A percentile compares a stretch with the other conserved stretches of the same genome.
These are phyloP conservation scores for Graphilbum fragrans DNA, from an alignment of 2,329 filamentous ascomycete species.

Conservation along the genomic window DNA sequence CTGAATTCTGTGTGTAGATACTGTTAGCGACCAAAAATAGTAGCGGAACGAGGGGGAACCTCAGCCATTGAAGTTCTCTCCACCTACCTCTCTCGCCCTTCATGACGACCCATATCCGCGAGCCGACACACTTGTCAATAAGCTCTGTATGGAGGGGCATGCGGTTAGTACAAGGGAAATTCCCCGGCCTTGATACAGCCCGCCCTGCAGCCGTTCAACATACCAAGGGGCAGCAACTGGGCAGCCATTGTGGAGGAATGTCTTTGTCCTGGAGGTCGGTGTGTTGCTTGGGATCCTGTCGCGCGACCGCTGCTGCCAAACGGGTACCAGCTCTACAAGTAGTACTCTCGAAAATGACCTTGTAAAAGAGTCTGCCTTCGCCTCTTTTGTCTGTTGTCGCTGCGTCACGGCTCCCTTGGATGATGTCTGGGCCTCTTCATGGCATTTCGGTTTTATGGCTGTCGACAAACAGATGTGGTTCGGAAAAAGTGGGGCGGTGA, in stretches of 20 bases:
- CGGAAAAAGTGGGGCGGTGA: not conserved
- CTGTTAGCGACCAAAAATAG: slow-evolving; percentile 1
- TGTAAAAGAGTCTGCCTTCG: too few relatives aligned
- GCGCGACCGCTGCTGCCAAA: too few relatives aligned
- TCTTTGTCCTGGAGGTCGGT: not conserved
- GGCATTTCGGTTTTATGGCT: not conserved
- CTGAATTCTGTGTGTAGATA: slow-evolving; percentile 61
- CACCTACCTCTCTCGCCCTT: slow-evolving; percentile 87
- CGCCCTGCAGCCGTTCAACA: too few relatives aligned
- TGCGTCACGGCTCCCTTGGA: not conserved
- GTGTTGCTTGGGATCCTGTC: too few relatives aligned
- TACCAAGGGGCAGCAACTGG: not conserved
- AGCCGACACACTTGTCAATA: slow-evolving; percentile 98
- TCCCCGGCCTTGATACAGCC: too few relatives aligned
- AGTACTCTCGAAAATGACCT: too few relatives aligned
- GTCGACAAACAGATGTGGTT: not conserved
- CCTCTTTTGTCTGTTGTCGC: not conserved
- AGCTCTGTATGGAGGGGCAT: slow-evolving; percentile 66
- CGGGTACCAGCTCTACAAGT: too few relatives aligned
- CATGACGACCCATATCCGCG: slow-evolving; percentile 98
- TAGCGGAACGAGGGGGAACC: too few relatives aligned
- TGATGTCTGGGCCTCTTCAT: not conserved
- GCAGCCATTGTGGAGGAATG: not conserved
- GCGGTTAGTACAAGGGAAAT: too few relatives aligned
- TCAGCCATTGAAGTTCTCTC: too few relatives aligned